Conservation (phyloP, 768 basidiomycete species). For the Lactifluus pinguis region DNA sequence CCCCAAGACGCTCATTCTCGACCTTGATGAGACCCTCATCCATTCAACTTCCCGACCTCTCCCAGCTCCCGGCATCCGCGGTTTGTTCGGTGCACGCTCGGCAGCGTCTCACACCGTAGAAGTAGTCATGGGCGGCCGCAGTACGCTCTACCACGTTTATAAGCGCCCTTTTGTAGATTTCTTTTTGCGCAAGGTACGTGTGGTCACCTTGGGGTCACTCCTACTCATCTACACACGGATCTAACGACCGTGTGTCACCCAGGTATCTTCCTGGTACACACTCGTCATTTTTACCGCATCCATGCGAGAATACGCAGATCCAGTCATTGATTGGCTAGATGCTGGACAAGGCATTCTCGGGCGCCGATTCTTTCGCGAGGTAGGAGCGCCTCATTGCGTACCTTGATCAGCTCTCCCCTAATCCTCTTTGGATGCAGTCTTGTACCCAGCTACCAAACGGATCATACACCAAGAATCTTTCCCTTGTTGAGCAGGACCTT, state of each 20-base stretch:
- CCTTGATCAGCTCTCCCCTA: not conserved
- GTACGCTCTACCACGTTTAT: slow-evolving; percentile 95
- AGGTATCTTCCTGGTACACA: slow-evolving; percentile 99
- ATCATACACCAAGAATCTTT: slow-evolving; percentile 89
- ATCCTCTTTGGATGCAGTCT: slow-evolving; percentile 41
- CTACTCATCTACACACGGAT: not conserved
- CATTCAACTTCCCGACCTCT: slow-evolving; percentile 89
- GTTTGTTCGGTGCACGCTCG: slow-evolving; percentile 39
- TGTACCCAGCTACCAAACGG: slow-evolving; percentile 91
- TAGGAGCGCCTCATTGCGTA: slow-evolving; percentile 28
- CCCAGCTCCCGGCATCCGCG: slow-evolving; percentile 39
- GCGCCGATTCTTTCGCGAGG: slow-evolving; percentile 87
- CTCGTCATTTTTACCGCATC: slow-evolving; percentile 98
- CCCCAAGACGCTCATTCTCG: slow-evolving; percentile 92
- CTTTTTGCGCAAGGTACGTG: slow-evolving; percentile 73
- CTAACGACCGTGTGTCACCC: slow-evolving; percentile 1
- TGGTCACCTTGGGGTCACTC: not conserved
- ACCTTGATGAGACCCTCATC: slow-evolving; percentile 96
- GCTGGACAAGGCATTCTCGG: slow-evolving; percentile 85
- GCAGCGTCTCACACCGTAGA: slow-evolving; percentile 83
- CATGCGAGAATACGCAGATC: slow-evolving; percentile 99
- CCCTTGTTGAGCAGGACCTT: slow-evolving; percentile 82
- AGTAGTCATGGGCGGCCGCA: slow-evolving; percentile 80
- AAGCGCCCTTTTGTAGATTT: slow-evolving; percentile 97
- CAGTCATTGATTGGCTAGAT: slow-evolving; percentile 99